phyloP scores from a whole-genome alignment of 2,329 filamentous ascomycete genomes.

The Talaromyces sp. region DNA sequence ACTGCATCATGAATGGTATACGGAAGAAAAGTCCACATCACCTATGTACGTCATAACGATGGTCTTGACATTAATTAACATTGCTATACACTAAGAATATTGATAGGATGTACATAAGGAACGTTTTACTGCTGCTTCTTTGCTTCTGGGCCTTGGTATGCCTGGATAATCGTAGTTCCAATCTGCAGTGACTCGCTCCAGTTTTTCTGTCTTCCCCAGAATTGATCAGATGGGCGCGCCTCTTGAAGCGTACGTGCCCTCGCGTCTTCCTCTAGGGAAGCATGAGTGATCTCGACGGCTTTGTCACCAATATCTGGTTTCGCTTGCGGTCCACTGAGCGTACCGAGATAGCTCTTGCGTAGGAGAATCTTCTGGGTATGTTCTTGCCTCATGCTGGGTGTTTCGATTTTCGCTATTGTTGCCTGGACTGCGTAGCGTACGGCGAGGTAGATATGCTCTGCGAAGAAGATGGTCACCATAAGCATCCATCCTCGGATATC shows the following conservation, averaged over 20 bases:
- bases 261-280: slow-evolving; percentile 39
- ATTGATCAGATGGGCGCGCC: slow-evolving; percentile 29
- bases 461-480: slow-evolving; percentile 73
- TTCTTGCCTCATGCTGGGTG: slow-evolving; percentile 79
- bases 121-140: slow-evolving; percentile 31
- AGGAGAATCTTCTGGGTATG: slow-evolving; percentile 72
- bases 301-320: neutral
- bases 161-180: slow-evolving; percentile 35
- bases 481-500: slow-evolving; percentile 74
- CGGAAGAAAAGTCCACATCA: neutral
- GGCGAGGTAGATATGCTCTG: slow-evolving; percentile 84
- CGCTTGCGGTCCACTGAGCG: slow-evolving; percentile 10
- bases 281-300: slow-evolving; percentile 26
- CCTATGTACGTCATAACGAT: neutral
- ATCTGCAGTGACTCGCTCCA: slow-evolving; percentile 38
- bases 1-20: neutral
- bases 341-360: slow-evolving; percentile 69
- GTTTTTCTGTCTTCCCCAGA: slow-evolving; percentile 41
- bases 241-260: slow-evolving; percentile 24
- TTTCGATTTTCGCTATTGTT: slow-evolving; percentile 74
- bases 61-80: neutral
- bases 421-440: slow-evolving; percentile 66
- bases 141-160: slow-evolving; percentile 16
- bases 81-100: neutral
- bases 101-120: neutral